A percentile compares a stretch with the other conserved stretches of the same genome.
These are phyloP conservation scores for Cladorrhinum sp. DNA, from an alignment of 2,329 filamentous ascomycete species.

Conservation along the genomic window DNA sequence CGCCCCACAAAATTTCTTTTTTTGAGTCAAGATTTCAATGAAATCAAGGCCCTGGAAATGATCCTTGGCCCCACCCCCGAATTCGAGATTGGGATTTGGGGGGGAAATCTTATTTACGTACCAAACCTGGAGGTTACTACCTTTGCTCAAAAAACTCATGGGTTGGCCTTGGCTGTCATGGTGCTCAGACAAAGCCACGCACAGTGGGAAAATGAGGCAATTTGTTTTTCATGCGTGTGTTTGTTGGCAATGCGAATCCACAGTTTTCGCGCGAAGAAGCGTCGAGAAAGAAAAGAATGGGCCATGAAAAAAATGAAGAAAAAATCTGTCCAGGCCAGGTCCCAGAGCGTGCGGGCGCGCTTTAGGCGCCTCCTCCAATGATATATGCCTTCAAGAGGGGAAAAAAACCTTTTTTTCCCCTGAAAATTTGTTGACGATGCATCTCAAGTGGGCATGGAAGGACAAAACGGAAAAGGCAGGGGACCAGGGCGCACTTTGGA, in stretches of 20 bases:
- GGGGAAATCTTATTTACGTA: no score
- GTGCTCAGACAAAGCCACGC: neutral
- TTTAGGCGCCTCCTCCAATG: neutral
- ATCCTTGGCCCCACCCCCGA: neutral
- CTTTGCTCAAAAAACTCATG: neutral
- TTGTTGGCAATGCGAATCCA: neutral
- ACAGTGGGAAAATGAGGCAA: neutral
- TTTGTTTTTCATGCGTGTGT: neutral
- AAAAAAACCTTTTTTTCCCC: neutral
- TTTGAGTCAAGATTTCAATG: neutral
- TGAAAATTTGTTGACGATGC: neutral
- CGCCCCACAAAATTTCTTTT: slow-evolving; percentile 1
- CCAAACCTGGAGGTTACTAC: neutral
- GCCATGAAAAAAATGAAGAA: neutral
- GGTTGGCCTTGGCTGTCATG: neutral
- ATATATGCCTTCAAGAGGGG: neutral
- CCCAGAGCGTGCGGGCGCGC: neutral
- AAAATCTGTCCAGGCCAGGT: neutral
- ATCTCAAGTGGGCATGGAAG: neutral
- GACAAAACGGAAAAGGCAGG: neutral
- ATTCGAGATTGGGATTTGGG: neutral
- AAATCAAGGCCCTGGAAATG: neutral
- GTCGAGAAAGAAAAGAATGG: neutral
- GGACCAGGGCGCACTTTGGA: neutral
- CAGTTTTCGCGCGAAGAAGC: neutral